Evolutionary conservation across 345 rosid genomes (phyloP).

Genomic region (Euclidium syriacum): DNA sequence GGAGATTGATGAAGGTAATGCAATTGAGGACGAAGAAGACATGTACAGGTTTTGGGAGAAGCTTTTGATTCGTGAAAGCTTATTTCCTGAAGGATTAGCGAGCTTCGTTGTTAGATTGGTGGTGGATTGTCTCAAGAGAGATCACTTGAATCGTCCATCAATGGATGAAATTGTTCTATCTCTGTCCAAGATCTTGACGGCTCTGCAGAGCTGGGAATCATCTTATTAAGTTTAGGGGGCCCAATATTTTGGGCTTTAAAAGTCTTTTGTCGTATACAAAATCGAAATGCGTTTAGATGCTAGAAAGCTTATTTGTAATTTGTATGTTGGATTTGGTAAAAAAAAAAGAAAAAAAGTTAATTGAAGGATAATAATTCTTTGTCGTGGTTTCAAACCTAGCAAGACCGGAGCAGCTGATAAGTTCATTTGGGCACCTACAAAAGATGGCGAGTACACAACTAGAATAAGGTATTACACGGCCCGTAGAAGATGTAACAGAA

Average conservation of each 20-base stretch:
- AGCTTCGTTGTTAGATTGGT: conserved; percentile 39
- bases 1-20: conserved; percentile 26
- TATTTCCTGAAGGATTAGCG: conserved; percentile 41
- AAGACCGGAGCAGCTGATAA: too few relatives aligned
- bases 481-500: too few relatives aligned
- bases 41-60: conserved; percentile 34
- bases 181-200: conserved; percentile 43
- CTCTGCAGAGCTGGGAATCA: conserved; percentile 36
- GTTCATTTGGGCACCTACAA: too few relatives aligned
- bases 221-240: conserved; percentile 20
- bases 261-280: not conserved
- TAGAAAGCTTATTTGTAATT: too few relatives aligned
- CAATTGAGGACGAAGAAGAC: conserved; percentile 23
- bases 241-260: not conserved
- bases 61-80: conserved; percentile 37
- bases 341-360: too few relatives aligned
- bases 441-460: too few relatives aligned
- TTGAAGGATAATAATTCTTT: too few relatives aligned
- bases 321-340: too few relatives aligned
- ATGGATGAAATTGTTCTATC: conserved; percentile 55
- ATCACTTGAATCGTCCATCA: conserved; percentile 58
- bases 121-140: conserved; percentile 48
- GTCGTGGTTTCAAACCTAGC: too few relatives aligned
- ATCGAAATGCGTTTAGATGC: not conserved
- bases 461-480: too few relatives aligned